Evolutionary conservation across 257 asterid genomes (phyloP), one percentile per base, ranked within the genome.

Genomic region (Ilex asprella): DNA sequence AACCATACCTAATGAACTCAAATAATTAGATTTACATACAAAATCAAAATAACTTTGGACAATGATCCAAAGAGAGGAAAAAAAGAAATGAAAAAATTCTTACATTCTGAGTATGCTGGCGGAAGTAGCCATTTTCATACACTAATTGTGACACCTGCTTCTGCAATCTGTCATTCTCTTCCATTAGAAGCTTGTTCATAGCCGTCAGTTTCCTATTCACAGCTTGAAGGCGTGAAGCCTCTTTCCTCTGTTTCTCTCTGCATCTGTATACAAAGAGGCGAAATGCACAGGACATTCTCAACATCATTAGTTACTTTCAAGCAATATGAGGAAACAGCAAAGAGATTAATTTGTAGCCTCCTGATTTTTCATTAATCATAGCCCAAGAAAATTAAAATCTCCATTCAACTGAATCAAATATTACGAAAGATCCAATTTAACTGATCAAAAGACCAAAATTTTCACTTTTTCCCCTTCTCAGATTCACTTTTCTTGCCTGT

Each of bases 161-260:
- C 82, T 89, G 95, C 70, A 89, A 68, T 81, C 95, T 77, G 70
- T 89, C 97, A 69, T 89, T 89, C 76, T 89, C 97, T 74, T 89
- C 97, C 94, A 89, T 82, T 75, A 89, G 73, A 50, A 89, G 91
- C 63, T 84, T 89, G 78, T 89, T 89, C 97, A 89, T 89, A n/a
- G 97, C 95, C 8, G 95, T 52, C 63, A 89, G 85, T 85, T 89
- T 89, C 83, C 97, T 72, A 56, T 89, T 89, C 30, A 86, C 97
- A 30, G 82, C 69, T 73, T 86, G 97, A 43, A 89, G 94, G 71
- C 95, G 75, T 12, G 94, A 89, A 1, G 97, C 81, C 75, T 89
- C 96, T 77, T 84, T 89, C 73, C 96, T 82, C 66, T 89, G 96
- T 76, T 89, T 89, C 85, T 89, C 96, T 60, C 96, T 72, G 77